Percentiles rank a stretch among this genome's conserved stretches.
Evolutionary conservation across 495 filamentous ascomycete genomes (phyloP).

Genomic region (Cudoniella acicularis): DNA sequence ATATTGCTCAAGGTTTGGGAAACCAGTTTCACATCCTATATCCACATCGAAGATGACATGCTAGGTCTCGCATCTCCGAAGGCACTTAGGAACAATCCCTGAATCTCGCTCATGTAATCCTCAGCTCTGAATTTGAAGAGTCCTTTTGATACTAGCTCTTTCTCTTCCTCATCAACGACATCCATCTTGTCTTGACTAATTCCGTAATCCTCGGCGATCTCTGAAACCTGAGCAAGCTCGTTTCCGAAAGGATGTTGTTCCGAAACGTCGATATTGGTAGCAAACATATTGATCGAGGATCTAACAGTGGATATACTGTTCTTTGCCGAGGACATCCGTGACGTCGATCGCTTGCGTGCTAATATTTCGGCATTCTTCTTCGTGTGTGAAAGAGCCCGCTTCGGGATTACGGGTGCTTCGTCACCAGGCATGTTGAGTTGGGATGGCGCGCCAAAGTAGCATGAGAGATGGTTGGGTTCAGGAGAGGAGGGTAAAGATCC

Average conservation of each 20-base stretch:
- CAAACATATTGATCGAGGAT: conserved; percentile 27
- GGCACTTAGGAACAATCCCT: conserved; percentile 53
- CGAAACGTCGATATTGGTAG: conserved; percentile 10
- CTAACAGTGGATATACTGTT: conserved; percentile 22
- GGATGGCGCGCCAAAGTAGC: conserved; percentile 62
- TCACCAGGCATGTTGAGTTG: conserved; percentile 24
- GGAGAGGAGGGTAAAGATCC: conserved; percentile 53
- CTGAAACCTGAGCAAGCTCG: conserved; percentile 71
- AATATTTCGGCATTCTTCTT: conserved; percentile 59
- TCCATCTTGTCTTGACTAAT: conserved; percentile 51
- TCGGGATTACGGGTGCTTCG: conserved; percentile 63
- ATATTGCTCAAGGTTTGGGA: background rate
- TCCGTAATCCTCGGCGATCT: conserved; percentile 85
- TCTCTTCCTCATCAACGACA: conserved; percentile 68
- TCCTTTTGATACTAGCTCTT: conserved; percentile 59
- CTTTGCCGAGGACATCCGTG: conserved; percentile 45
- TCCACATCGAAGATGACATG: conserved; percentile 25
- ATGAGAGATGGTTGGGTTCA: conserved; percentile 74
- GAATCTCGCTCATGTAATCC: conserved; percentile 83
- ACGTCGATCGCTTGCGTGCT: conserved; percentile 60
- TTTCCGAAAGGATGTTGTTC: conserved; percentile 48
- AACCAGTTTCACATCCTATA: conserved; percentile 24
- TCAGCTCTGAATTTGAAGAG: conserved; percentile 71
- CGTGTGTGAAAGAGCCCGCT: conserved; percentile 77
- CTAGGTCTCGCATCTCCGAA: conserved; percentile 33